These are phyloP conservation scores for Eremothecium cymbalariae DNA, from an alignment of 1,139 yeast species.

Conservation along the genomic window DNA sequence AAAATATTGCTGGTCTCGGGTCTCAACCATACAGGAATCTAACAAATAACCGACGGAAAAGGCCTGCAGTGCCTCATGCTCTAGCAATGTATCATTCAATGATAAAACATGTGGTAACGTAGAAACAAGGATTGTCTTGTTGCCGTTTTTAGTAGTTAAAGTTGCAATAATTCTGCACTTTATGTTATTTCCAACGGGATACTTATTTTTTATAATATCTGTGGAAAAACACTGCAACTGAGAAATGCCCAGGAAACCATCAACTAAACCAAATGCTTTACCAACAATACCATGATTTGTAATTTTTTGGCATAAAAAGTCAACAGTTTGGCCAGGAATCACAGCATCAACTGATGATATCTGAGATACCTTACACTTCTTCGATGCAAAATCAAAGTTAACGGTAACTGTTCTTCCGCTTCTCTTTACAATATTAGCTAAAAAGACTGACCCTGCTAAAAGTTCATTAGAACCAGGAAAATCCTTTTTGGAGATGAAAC, in stretches of 20 bases:
- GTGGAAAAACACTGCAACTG: conserved; percentile 49
- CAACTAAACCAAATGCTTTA: conserved; percentile 65
- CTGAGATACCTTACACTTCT: conserved; percentile 43
- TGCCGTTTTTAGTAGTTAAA: conserved; percentile 44
- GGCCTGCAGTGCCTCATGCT: conserved; percentile 42
- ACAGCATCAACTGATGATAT: conserved; percentile 70
- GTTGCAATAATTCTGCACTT: conserved; percentile 66
- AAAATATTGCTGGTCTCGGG: conserved; percentile 48
- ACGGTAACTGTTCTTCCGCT: conserved; percentile 57
- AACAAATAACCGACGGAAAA: conserved; percentile 72
- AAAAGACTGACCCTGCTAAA: conserved; percentile 42
- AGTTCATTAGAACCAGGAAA: conserved; percentile 30
- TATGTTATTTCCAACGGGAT: conserved; percentile 54
- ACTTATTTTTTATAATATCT: conserved; percentile 51
- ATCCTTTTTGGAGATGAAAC: conserved; percentile 73
- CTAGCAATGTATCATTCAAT: conserved; percentile 20
- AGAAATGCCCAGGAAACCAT: conserved; percentile 61
- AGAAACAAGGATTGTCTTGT: conserved; percentile 57
- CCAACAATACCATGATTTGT: conserved; percentile 51
- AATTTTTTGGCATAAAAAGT: conserved; percentile 59
- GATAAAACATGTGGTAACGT: conserved; percentile 47
- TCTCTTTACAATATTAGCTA: conserved; percentile 42
- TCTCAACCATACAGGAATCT: conserved; percentile 53
- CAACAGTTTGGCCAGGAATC: conserved; percentile 76
- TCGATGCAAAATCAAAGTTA: conserved; percentile 37